Percentiles rank a stretch among this genome's conserved stretches.
phyloP scores from a whole-genome alignment of 2,329 filamentous ascomycete genomes.

The Bipolaris cookei region DNA sequence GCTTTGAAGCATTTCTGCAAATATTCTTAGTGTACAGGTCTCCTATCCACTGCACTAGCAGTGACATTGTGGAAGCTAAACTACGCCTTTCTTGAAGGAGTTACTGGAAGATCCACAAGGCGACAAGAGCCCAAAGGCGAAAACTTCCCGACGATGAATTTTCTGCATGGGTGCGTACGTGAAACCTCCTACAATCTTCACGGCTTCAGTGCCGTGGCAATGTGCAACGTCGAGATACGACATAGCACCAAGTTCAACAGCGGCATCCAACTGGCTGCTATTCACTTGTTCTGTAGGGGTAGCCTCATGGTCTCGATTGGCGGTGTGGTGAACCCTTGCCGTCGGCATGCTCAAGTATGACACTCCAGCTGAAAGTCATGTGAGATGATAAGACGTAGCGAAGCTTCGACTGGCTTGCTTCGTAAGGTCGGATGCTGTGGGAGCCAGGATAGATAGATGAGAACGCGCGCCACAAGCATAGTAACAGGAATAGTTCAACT shows the following conservation, averaged over 20 bases:
- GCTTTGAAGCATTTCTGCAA: background rate
- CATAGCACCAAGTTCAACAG: constrained; percentile 2
- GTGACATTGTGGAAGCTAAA: background rate
- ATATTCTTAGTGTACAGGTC: background rate
- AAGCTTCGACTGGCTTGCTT: constrained; percentile 14
- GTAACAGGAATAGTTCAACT: constrained; percentile 3
- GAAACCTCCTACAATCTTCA: background rate
- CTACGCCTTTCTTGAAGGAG: background rate
- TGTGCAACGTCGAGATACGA: constrained; percentile 24
- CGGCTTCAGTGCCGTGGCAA: background rate
- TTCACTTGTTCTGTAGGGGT: background rate
- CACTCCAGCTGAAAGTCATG: constrained; percentile 6
- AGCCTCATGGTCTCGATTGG: background rate
- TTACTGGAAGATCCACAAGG: background rate
- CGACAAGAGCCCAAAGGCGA: background rate
- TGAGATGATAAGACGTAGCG: constrained; percentile 9
- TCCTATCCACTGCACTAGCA: background rate
- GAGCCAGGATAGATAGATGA: constrained; percentile 31
- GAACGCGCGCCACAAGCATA: constrained; percentile 12
- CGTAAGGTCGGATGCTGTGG: constrained; percentile 36
- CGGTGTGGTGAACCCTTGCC: background rate
- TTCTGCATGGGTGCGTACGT: background rate
- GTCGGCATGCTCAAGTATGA: constrained; percentile 1
- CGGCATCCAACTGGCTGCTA: constrained; percentile 10
- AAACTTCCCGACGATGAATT: background rate